These are phyloP conservation scores for Prunus kanzakura DNA, from an alignment of 306 rosid genomes.

Conservation along the genomic window DNA sequence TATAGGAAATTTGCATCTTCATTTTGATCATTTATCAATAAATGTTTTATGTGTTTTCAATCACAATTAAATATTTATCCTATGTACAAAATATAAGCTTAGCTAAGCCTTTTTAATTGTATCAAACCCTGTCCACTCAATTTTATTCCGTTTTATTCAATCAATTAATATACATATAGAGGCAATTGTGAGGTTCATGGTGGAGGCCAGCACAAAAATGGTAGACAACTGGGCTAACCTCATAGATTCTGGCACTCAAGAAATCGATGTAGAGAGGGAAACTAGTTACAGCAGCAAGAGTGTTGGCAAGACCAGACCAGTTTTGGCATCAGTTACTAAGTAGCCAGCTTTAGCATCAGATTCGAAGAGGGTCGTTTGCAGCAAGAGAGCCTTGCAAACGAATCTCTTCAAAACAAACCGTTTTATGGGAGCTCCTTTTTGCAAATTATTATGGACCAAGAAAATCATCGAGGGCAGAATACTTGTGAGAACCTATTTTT, in stretches of 20 bases:
- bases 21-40: no score
- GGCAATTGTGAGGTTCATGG: constrained; percentile 64
- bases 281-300: constrained; percentile 44
- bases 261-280: constrained; percentile 63
- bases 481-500: constrained; percentile 24
- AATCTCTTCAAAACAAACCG: constrained; percentile 63
- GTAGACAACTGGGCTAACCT: constrained; percentile 51
- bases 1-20: no score
- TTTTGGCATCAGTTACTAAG: no score
- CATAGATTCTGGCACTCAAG: constrained; percentile 40
- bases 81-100: no score
- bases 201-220: constrained; percentile 57
- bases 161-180: constrained; percentile 3
- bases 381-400: constrained; percentile 50
- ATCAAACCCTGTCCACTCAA: background rate
- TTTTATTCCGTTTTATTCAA: constrained; percentile 5
- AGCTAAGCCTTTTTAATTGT: background rate
- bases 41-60: no score
- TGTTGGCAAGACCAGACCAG: no score
- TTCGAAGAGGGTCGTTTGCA: constrained; percentile 25
- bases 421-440: constrained; percentile 70
- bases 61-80: no score
- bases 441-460: constrained; percentile 37
- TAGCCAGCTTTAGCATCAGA: constrained; percentile 63
- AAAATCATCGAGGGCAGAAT: constrained; percentile 49